These are phyloP conservation scores for Aureobasidium uvarum DNA, from an alignment of 2,329 filamentous ascomycete species.

Conservation along the genomic window DNA sequence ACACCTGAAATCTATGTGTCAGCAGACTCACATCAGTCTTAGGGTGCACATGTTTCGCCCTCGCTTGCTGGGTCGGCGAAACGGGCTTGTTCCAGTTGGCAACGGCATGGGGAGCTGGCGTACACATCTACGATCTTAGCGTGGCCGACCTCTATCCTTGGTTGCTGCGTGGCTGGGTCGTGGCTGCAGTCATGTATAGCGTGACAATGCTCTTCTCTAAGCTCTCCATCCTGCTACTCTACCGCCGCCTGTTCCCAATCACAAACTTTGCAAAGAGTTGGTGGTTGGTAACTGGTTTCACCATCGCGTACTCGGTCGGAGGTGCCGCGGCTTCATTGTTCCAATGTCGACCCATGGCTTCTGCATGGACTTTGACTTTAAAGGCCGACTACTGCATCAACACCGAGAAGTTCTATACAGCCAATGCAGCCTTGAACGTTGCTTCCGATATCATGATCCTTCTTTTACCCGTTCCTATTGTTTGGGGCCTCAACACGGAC, in stretches of 20 bases:
- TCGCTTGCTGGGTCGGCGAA: conserved; percentile 8
- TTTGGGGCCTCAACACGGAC: conserved; percentile 52
- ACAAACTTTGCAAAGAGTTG: conserved; percentile 3
- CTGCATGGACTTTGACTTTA: conserved; percentile 4
- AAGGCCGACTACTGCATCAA: conserved; percentile 7
- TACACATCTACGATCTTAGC: conserved; percentile 23
- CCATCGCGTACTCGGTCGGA: conserved; percentile 20
- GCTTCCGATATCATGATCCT: conserved; percentile 56
- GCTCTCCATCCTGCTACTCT: conserved; percentile 26
- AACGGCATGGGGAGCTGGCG: background rate
- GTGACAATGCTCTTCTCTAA: conserved; percentile 31
- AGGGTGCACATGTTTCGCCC: conserved; percentile 18
- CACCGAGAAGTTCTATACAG: conserved; percentile 16
- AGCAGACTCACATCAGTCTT: background rate
- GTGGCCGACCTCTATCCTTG: conserved; percentile 3
- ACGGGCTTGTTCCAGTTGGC: conserved; percentile 15
- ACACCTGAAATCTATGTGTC: background rate
- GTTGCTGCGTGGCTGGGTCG: conserved; percentile 1
- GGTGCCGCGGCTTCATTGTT: conserved; percentile 9
- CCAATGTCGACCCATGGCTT: conserved; percentile 21
- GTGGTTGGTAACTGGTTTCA: conserved; percentile 22
- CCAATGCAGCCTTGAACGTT: conserved; percentile 22
- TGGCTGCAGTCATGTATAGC: conserved; percentile 21
- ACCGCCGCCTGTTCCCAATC: conserved; percentile 24
- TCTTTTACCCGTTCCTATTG: conserved; percentile 55